phyloP scores from a whole-genome alignment of 2,329 filamentous ascomycete genomes.

The Dactylellina sp. region DNA sequence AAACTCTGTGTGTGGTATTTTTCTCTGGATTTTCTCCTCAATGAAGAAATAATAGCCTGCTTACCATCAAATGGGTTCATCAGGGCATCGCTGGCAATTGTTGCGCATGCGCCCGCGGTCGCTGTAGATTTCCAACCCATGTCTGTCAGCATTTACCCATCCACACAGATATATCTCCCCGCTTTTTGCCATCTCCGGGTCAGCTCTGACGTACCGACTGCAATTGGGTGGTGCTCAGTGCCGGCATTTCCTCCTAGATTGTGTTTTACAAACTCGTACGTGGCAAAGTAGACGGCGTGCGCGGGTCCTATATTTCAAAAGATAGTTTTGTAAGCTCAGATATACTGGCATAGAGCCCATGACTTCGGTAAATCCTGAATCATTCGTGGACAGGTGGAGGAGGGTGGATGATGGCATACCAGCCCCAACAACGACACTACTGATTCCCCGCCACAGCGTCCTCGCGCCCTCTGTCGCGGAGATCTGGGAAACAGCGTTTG shows the following conservation, averaged over 20 bases:
- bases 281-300: slow-evolving; percentile 97
- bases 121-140: slow-evolving; percentile 68
- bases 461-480: slow-evolving; percentile 88
- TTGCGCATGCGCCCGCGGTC: slow-evolving; percentile 91
- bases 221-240: slow-evolving; percentile 85
- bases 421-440: slow-evolving; percentile 93
- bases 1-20: background rate
- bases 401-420: slow-evolving; percentile 70
- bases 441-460: slow-evolving; percentile 95
- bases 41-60: slow-evolving; percentile 60
- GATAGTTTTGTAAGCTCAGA: slow-evolving; percentile 59
- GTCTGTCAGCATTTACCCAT: slow-evolving; percentile 44
- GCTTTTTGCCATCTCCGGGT: background rate
- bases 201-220: slow-evolving; percentile 75
- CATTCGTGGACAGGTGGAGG: slow-evolving; percentile 13
- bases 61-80: slow-evolving; percentile 99
- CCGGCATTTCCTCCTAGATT: slow-evolving; percentile 90
- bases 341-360: background rate
- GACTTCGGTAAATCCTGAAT: background rate
- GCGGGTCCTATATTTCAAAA: slow-evolving; percentile 77
- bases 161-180: slow-evolving; percentile 39
- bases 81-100: slow-evolving; percentile 95
- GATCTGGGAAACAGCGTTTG: slow-evolving; percentile 92
- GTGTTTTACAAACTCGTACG: slow-evolving; percentile 97
- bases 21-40: slow-evolving; percentile 20